These are phyloP conservation scores for Cephaloascus albidus DNA, from an alignment of 805 yeast genomes.

Conservation along the genomic window DNA sequence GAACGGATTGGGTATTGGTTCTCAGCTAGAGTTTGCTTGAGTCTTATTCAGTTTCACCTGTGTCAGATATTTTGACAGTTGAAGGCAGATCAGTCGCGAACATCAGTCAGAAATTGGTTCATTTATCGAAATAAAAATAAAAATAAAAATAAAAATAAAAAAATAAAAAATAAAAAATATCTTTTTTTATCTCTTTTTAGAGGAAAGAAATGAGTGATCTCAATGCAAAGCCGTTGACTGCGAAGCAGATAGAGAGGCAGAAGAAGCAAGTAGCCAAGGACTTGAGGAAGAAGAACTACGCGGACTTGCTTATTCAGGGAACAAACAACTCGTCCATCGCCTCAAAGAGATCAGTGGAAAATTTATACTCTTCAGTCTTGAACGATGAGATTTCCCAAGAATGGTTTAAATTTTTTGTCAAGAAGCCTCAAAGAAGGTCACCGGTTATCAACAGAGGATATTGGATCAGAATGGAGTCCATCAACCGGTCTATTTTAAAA, in stretches of 20 bases:
- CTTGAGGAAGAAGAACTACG: constrained; percentile 35
- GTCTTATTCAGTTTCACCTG: no score
- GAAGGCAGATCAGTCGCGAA: no score
- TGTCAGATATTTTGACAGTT: no score
- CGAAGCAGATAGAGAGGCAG: constrained; percentile 7
- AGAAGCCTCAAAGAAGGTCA: constrained; percentile 56
- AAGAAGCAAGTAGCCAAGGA: constrained; percentile 26
- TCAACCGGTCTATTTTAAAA: constrained; percentile 39
- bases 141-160: no score
- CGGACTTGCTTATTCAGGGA: constrained; percentile 69
- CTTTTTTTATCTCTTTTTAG: no score
- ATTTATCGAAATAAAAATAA: no score
- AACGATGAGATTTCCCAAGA: constrained; percentile 17
- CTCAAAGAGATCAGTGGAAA: constrained; percentile 73
- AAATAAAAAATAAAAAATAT: no score
- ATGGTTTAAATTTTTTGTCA: constrained; percentile 63
- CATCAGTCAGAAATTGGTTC: no score
- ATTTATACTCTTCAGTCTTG: constrained; percentile 33
- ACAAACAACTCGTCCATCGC: constrained; percentile 80
- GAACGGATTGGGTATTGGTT: no score
- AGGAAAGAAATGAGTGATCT: no score
- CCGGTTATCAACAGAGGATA: constrained; percentile 80
- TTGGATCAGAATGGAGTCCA: constrained; percentile 72
- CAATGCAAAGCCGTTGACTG: no score
- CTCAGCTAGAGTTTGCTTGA: no score